Base-by-base conservation (phyloP, 495 filamentous ascomycete genomes). In the Pyrenula aspistea region DNA sequence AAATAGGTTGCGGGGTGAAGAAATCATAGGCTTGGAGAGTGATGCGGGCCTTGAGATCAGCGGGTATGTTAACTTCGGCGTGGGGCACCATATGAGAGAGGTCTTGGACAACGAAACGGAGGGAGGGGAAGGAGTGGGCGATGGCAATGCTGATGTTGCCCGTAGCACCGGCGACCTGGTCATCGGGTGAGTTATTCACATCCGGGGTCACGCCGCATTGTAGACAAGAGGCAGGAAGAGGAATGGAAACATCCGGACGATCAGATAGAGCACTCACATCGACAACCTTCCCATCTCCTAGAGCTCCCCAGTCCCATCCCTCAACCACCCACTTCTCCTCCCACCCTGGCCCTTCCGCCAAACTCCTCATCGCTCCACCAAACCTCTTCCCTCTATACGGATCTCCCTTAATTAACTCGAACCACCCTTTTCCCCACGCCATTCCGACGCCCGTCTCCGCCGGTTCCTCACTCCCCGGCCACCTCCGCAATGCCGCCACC, bases 61-160 rank as follows among this genome's bases (percentile, higher is more conserved):
- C 66, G 2, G 65, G 63, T 2, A 69, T 47, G 49, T 77, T 55
- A 0, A 72, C 65, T 47, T 67, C 74, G 1, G 72, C 78, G 49
- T 69, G 70, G 10, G 65, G 64, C 8, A 81, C 64, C 12, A 73
- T 76, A 53, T 70, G 71, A 10, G 64, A 66, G 22, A 76, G 64
- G 58, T 84, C 81, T 60, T 83, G 78, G 22, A 83, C 78, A n/a
- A 83, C 66, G 63, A 81, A 83, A 52, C 19, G 8, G 50, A 52
- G 50, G 20, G n/a, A 67, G 51, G 67, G 63, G 55, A 75, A 83
- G 25, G 49, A 48, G 48, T 64, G 56, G 20, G 77, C 78, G 36
- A 85, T 62, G 12, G 72, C 75, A 19, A 71, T 66, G 47, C 68
- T 69, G 12, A 77, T 73, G 59, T 77, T 75, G 2, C 80, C 81